Conservation (phyloP, 2,329 filamentous ascomycete species). For the Daldinia sp. region DNA sequence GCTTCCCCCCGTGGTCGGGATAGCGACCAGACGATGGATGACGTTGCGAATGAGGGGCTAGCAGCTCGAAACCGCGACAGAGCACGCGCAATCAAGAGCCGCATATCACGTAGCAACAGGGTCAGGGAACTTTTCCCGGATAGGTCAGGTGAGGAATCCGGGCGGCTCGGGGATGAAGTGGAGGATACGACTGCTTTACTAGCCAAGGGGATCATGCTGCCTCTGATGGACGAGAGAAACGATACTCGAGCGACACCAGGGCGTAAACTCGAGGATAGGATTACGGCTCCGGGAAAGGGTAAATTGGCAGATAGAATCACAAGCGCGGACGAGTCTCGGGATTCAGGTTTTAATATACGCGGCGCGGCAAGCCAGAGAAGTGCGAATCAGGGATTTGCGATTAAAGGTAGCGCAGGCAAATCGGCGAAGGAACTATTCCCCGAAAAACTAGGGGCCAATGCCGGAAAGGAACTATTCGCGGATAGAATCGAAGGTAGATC, state of each 20-base stretch:
- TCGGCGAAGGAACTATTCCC: slow-evolving; percentile 77
- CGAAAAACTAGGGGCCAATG: slow-evolving; percentile 69
- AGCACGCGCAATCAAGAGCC: slow-evolving; percentile 61
- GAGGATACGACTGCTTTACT: slow-evolving; percentile 67
- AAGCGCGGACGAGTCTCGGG: slow-evolving; percentile 45
- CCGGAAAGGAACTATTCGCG: slow-evolving; percentile 77
- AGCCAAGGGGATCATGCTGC: slow-evolving; percentile 61
- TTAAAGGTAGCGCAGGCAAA: slow-evolving; percentile 72
- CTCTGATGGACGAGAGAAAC: slow-evolving; percentile 60
- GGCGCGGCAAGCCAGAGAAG: slow-evolving; percentile 65
- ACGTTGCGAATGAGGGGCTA: slow-evolving; percentile 48
- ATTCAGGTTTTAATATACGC: slow-evolving; percentile 68
- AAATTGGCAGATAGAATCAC: slow-evolving; percentile 55
- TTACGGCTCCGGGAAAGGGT: slow-evolving; percentile 46
- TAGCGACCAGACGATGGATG: slow-evolving; percentile 56
- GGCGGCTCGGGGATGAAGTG: slow-evolving; percentile 64
- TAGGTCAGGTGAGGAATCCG: slow-evolving; percentile 58
- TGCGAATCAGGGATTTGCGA: slow-evolving; percentile 67
- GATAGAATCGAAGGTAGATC: slow-evolving; percentile 69
- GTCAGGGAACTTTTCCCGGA: slow-evolving; percentile 71
- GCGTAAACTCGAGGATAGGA: slow-evolving; percentile 49
- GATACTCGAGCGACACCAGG: slow-evolving; percentile 45
- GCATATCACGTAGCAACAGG: slow-evolving; percentile 56
- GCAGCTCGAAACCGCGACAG: slow-evolving; percentile 58
- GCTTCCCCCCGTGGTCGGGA: slow-evolving; percentile 64